phyloP scores from a whole-genome alignment of 352 stramenopile species.

The Phytopythium litorale region DNA sequence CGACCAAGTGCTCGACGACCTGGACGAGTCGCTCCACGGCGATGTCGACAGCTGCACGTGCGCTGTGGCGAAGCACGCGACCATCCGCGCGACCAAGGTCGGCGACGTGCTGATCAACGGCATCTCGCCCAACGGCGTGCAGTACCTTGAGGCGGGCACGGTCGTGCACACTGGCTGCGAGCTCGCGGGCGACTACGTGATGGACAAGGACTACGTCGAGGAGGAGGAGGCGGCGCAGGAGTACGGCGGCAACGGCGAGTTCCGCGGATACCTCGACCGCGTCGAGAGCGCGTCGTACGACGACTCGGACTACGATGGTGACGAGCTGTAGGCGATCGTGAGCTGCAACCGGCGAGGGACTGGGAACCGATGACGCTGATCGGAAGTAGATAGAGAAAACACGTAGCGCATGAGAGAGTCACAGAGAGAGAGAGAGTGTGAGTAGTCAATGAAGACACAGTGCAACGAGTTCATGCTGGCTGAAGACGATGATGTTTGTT shows the following conservation, averaged over 20 bases:
- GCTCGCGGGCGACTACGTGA: constrained; percentile 68
- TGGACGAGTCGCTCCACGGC: constrained; percentile 42
- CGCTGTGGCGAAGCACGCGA: constrained; percentile 28
- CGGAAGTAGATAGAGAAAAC: too few species aligned
- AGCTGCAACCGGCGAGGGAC: not conserved
- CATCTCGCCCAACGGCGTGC: constrained; percentile 63
- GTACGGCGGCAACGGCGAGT: constrained; percentile 6
- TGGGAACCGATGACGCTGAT: not conserved
- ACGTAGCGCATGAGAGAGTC: too few species aligned
- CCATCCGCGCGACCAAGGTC: constrained; percentile 65
- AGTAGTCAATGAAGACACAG: too few species aligned
- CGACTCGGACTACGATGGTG: constrained; percentile 9
- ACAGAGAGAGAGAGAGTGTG: too few species aligned
- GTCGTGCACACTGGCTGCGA: constrained; percentile 58
- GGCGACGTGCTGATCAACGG: constrained; percentile 71
- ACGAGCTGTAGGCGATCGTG: constrained; percentile 6
- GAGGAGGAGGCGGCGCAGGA: constrained; percentile 3
- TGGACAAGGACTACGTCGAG: constrained; percentile 52
- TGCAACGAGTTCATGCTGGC: too few species aligned
- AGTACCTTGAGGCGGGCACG: constrained; percentile 66
- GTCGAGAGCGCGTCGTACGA: constrained; percentile 3
- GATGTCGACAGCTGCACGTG: constrained; percentile 72
- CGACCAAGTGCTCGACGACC: constrained; percentile 67
- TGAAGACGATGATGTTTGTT: too few species aligned
- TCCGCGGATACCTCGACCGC: constrained; percentile 3